phyloP scores from a whole-genome alignment of 2,329 filamentous ascomycete species.

The Diplodia mutila region DNA sequence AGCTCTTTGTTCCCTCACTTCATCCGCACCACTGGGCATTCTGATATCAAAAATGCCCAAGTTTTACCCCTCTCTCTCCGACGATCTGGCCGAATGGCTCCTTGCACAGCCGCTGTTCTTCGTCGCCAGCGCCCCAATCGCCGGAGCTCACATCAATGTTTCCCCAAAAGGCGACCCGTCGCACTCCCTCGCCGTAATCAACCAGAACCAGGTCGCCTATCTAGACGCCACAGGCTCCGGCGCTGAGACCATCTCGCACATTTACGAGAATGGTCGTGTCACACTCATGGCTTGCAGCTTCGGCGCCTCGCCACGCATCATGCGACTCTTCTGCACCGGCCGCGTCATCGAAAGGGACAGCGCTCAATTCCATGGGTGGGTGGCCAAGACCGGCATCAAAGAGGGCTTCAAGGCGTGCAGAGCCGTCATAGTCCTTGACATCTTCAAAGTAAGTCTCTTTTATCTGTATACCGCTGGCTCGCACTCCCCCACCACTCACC shows the following conservation, averaged over 20 bases:
- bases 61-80: constrained; percentile 60
- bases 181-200: constrained; percentile 65
- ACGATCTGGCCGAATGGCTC: constrained; percentile 65
- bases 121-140: constrained; percentile 70
- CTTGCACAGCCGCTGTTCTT: constrained; percentile 73
- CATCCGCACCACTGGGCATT: no score
- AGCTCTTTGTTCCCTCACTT: no score
- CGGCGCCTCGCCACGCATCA: constrained; percentile 61
- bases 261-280: constrained; percentile 76
- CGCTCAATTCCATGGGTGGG: constrained; percentile 39
- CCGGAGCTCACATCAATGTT: constrained; percentile 72
- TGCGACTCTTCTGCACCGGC: constrained; percentile 66
- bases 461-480: no score
- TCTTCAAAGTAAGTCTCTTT: constrained; percentile 57
- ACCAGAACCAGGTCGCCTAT: constrained; percentile 66
- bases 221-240: constrained; percentile 76
- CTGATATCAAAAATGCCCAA: constrained; percentile 55
- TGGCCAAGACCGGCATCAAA: constrained; percentile 48
- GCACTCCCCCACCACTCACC: background rate
- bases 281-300: constrained; percentile 77
- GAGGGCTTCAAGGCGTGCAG: constrained; percentile 50
- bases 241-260: constrained; percentile 74
- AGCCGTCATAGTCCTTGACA: constrained; percentile 63
- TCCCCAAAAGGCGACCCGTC: constrained; percentile 73
- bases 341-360: constrained; percentile 64